Evolutionary conservation across 768 basidiomycete species (phyloP).

Genomic region (Cystobasidium onofrii): DNA sequence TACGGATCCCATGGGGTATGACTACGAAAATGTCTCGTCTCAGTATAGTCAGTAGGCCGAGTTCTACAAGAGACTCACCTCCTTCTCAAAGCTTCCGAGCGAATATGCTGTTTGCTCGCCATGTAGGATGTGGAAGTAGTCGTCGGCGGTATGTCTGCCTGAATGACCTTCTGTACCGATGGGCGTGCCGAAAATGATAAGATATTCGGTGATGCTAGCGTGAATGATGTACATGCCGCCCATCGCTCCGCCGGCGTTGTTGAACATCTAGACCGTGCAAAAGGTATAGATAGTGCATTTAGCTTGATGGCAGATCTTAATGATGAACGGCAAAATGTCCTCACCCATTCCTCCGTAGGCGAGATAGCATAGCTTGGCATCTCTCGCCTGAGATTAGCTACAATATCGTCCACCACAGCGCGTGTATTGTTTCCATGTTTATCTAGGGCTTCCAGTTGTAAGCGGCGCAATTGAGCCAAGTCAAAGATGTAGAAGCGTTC

Average conservation of each 20-base stretch:
- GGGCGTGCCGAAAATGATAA: conserved; percentile 67
- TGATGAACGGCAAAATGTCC: neutral
- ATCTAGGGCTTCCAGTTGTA: conserved; percentile 66
- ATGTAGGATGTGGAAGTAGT: conserved; percentile 90
- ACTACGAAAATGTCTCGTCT: conserved; percentile 39
- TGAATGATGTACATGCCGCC: conserved; percentile 91
- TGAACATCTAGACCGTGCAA: conserved; percentile 69
- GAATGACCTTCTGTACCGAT: conserved; percentile 94
- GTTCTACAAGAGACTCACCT: conserved; percentile 48
- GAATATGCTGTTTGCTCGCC: conserved; percentile 92
- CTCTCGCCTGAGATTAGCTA: conserved; percentile 61
- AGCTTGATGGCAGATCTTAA: too few relatives aligned
- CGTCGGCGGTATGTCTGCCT: conserved; percentile 89
- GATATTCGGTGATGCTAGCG: conserved; percentile 90
- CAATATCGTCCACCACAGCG: conserved; percentile 71
- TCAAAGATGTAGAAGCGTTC: conserved; percentile 81
- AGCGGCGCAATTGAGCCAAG: conserved; percentile 60
- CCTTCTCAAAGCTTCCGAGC: conserved; percentile 72
- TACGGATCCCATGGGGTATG: conserved; percentile 71
- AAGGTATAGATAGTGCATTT: neutral
- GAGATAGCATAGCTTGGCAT: conserved; percentile 57
- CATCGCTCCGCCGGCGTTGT: conserved; percentile 74
- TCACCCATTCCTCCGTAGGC: conserved; percentile 38
- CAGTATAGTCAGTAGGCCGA: neutral
- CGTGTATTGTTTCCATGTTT: conserved; percentile 55